These are phyloP conservation scores for Gossypium lobatum DNA, from an alignment of 441 rosid genomes.

Conservation along the genomic window DNA sequence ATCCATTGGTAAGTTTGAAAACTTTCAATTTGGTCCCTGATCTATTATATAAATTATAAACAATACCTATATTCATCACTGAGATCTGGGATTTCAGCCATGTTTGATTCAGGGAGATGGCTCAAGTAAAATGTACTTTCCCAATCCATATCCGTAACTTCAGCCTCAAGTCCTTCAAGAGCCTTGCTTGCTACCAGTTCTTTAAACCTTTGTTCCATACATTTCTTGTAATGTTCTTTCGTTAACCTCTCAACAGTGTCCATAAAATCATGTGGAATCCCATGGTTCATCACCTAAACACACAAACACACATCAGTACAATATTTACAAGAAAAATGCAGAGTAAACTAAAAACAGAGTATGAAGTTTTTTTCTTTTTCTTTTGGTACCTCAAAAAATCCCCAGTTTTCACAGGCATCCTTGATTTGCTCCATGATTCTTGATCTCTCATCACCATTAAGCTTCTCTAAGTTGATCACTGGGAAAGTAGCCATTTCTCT, in stretches of 20 bases:
- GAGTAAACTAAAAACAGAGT: neutral
- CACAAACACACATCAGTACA: neutral
- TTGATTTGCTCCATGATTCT: slow-evolving; percentile 58
- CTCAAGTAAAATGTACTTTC: slow-evolving; percentile 73
- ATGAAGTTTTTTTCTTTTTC: neutral
- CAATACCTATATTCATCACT: slow-evolving; percentile 48
- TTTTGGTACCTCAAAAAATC: slow-evolving; percentile 53
- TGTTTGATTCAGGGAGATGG: slow-evolving; percentile 72
- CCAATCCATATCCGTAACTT: slow-evolving; percentile 85
- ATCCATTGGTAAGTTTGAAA: neutral
- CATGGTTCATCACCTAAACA: slow-evolving; percentile 63
- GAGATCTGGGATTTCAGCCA: slow-evolving; percentile 65
- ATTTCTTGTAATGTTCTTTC: slow-evolving; percentile 69
- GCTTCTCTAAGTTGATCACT: slow-evolving; percentile 57
- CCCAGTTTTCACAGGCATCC: slow-evolving; percentile 75
- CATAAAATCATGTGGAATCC: slow-evolving; percentile 56
- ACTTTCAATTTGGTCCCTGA: neutral
- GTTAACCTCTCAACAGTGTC: slow-evolving; percentile 75
- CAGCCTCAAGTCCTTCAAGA: slow-evolving; percentile 47
- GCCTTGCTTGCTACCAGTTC: slow-evolving; percentile 63
- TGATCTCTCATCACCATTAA: slow-evolving; percentile 58
- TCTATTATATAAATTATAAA: slow-evolving; percentile 5
- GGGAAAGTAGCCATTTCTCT: slow-evolving; percentile 63
- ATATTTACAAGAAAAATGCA: neutral
- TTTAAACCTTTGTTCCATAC: slow-evolving; percentile 79